Conservation (phyloP, 2,329 filamentous ascomycete species). For the Paecilomyces niveus region DNA sequence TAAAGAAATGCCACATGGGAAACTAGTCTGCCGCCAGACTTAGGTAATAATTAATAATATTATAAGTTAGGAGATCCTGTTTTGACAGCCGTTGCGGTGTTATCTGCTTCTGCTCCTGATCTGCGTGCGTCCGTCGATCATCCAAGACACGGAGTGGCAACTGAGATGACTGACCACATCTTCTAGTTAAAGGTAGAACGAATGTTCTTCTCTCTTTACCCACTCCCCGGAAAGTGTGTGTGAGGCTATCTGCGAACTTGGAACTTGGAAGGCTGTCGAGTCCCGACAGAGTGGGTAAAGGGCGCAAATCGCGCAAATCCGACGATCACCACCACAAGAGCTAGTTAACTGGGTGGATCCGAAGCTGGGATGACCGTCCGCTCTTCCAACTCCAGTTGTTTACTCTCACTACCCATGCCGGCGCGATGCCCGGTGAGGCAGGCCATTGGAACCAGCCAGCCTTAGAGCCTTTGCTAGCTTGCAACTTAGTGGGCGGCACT, state of each 20-base stretch:
- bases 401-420: background rate
- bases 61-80: background rate
- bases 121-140: background rate
- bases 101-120: background rate
- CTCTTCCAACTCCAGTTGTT: background rate
- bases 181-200: background rate
- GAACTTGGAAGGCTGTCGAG: background rate
- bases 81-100: background rate
- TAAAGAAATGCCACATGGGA: background rate
- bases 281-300: background rate
- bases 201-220: background rate
- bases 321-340: background rate
- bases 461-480: background rate
- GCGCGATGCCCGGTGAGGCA: background rate
- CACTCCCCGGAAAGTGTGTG: background rate
- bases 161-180: background rate
- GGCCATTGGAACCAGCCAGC: background rate
- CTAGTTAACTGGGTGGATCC: background rate
- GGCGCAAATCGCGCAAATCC: background rate
- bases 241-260: background rate
- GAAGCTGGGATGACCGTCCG: background rate
- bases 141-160: background rate
- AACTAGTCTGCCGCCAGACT: background rate
- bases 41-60: too few relatives aligned
- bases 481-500: background rate